Evolutionary conservation across 2,329 filamentous ascomycete genomes (phyloP).

Genomic region (Botrytis tulipae): DNA sequence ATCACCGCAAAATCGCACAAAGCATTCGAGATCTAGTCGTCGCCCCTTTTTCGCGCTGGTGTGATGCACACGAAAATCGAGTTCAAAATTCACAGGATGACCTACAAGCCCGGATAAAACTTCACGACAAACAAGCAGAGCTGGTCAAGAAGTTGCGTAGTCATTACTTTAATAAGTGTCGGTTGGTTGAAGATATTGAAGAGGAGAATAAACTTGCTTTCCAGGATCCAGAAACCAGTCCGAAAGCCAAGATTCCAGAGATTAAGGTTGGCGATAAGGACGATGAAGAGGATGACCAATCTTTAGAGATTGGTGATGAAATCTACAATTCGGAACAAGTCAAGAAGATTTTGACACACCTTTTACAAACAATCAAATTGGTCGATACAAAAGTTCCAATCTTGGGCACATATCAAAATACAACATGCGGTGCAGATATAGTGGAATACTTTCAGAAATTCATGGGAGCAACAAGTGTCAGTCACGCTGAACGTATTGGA

Average conservation of each 20-base stretch:
- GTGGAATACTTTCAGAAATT: constrained; percentile 91
- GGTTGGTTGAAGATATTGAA: constrained; percentile 91
- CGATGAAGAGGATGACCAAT: constrained; percentile 73
- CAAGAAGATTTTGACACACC: constrained; percentile 84
- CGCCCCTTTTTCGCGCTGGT: constrained; percentile 92
- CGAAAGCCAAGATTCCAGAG: constrained; percentile 67
- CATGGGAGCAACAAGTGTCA: constrained; percentile 79
- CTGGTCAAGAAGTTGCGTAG: constrained; percentile 88
- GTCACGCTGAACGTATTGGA: constrained; percentile 90
- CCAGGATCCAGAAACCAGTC: constrained; percentile 76
- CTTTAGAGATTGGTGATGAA: constrained; percentile 87
- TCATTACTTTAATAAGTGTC: constrained; percentile 98
- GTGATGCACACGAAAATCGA: constrained; percentile 87
- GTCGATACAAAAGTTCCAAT: constrained; percentile 95
- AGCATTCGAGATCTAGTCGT: constrained; percentile 96
- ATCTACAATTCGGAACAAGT: constrained; percentile 81
- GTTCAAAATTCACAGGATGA: constrained; percentile 95
- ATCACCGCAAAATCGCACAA: constrained; percentile 91
- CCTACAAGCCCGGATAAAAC: constrained; percentile 84
- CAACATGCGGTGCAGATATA: constrained; percentile 86
- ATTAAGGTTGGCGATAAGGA: constrained; percentile 80
- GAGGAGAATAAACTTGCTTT: constrained; percentile 99
- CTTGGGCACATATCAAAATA: constrained; percentile 90
- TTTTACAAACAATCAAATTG: constrained; percentile 82
- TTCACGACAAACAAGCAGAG: constrained; percentile 89